phyloP scores from a whole-genome alignment of 306 rosid genomes.

The Pueraria montana region DNA sequence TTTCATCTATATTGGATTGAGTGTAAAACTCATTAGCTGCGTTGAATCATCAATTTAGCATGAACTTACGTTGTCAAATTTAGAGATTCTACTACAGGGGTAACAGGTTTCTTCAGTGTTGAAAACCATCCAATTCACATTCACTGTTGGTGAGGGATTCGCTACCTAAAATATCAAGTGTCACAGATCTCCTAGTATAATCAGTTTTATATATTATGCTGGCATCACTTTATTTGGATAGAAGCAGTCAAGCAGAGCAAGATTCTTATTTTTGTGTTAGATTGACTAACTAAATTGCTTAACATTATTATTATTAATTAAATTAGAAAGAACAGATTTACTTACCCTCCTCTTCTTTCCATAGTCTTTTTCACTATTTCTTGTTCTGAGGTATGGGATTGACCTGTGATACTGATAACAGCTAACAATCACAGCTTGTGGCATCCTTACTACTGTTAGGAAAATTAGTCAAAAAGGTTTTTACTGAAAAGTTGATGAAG shows the following conservation, averaged over 20 bases:
- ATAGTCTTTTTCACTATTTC: no score
- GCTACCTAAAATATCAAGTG: neutral
- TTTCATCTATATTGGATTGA: no score
- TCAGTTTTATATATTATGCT: neutral
- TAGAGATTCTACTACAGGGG: neutral
- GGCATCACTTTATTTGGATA: neutral
- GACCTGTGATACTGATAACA: no score
- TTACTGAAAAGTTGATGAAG: no score
- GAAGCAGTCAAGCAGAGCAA: neutral
- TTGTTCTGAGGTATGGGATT: no score
- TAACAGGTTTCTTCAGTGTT: neutral
- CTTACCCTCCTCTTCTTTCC: neutral
- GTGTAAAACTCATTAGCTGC: no score
- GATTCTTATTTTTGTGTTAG: neutral
- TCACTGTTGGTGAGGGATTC: neutral
- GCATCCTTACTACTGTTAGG: no score
- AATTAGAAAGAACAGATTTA: neutral
- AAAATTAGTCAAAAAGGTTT: no score
- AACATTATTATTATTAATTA: no score
- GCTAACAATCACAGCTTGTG: no score
- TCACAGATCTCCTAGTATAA: neutral
- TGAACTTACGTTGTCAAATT: neutral
- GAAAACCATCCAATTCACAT: neutral
- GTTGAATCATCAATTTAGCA: no score
- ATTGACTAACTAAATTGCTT: neutral